A percentile compares a stretch with the other conserved stretches of the same genome.
Evolutionary conservation across 345 rosid genomes (phyloP).

Genomic region (Euclidium syriacum): DNA sequence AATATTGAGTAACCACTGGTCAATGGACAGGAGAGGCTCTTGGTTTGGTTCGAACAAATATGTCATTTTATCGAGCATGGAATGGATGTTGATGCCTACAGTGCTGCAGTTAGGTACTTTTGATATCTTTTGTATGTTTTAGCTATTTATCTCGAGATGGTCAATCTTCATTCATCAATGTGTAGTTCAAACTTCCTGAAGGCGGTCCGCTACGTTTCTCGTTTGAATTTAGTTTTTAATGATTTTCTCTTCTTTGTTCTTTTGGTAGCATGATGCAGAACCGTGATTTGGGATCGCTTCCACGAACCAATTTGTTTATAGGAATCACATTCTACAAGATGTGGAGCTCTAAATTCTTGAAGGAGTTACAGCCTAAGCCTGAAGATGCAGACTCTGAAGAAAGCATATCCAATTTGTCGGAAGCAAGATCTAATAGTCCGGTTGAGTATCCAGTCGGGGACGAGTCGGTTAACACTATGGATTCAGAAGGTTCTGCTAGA

Average conservation of each 20-base stretch:
- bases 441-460: constrained; percentile 27
- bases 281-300: constrained; percentile 40
- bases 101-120: constrained; percentile 47
- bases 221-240: background rate
- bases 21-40: constrained; percentile 46
- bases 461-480: constrained; percentile 28
- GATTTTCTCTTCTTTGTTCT: constrained; percentile 1
- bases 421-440: constrained; percentile 23
- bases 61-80: constrained; percentile 46
- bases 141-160: background rate
- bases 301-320: constrained; percentile 42
- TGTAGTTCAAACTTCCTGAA: background rate
- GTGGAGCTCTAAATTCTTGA: constrained; percentile 47
- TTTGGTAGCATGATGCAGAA: constrained; percentile 56
- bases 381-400: constrained; percentile 23
- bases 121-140: background rate
- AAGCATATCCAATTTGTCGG: constrained; percentile 30
- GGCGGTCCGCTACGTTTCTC: background rate
- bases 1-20: background rate
- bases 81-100: constrained; percentile 46
- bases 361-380: constrained; percentile 39
- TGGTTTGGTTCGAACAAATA: constrained; percentile 65
- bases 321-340: constrained; percentile 61
- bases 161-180: background rate
- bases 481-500: constrained; percentile 30